Evolutionary conservation across 345 rosid genomes (phyloP), one percentile per base, ranked within the genome.

Genomic region (Stellera chamaejasme): DNA sequence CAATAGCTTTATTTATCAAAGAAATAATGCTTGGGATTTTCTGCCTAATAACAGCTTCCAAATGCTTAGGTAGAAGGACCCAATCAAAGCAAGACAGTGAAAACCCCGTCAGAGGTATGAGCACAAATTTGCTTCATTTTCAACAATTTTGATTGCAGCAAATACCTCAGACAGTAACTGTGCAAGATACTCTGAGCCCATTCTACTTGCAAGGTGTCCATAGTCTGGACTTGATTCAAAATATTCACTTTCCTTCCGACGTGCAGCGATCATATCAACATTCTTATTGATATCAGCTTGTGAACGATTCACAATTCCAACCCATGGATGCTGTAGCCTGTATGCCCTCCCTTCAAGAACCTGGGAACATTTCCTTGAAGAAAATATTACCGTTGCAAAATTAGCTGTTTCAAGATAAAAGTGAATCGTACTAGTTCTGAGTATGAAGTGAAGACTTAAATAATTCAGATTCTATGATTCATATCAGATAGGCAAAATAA

Each of bases 271-370:
- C 94, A 93, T 93, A 73, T 93, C 99, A 49, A 87, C 92, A 50
- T 91, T 93, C 75, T 83, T 93, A 64, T 93, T 93, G 75, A 93
- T 93, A 58, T 93, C 99, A 63, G 99, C 97, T 80, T 93, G 99
- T 25, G 99, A 93, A 59, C 99, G 97, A 77, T 93, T 93, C 67
- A 93, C 99, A 59, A 89, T 87, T 67, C 99, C 99, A 45, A 90
- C 99, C 99, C 99, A 93, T 54, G 97, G 99, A 84, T 89, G 97
- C 63, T 90, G 99, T 69, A 93, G 78, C 65, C 92, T 87, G 62
- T 93, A 93, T 4, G 96, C 63, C 75, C 94, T 77, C 64, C 99
- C 99, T 77, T 93, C 99, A 42, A 93, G 83, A 79, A 93, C 96
- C 98, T 90, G 66, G 59, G 64, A 64, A 56, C 66, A 69, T 52